Evolutionary conservation across 179 eudicot genomes (phyloP), one percentile per base, ranked within the genome.

Genomic region (Carnegiea gigantea): DNA sequence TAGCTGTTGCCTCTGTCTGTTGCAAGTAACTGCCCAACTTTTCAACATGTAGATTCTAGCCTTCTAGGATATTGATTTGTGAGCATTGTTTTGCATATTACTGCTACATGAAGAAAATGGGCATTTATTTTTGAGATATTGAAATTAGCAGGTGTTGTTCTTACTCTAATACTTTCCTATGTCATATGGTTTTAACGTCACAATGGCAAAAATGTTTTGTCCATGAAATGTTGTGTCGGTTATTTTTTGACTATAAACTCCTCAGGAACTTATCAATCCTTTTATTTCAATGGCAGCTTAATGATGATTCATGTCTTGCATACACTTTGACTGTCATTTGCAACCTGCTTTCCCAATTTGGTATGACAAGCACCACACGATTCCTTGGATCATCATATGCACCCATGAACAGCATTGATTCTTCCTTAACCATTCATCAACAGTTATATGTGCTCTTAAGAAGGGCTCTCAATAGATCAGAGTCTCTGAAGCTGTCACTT

Each of bases 251-350:
- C 62, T 74, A 38, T 48, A 24, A 18, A 70, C 40, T 70, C 26
- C n/a, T 60, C 64, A 24, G 75, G 64, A 28, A 67, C 75, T 82
- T 40, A 38, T 73, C 48, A 26, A 71, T 18, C 46, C 18, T 70
- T 74, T 65, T 54, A 75, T 78, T 82, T 79, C 71, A 87, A 77
- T 70, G 91, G 91, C 97, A 96, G 99, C 92, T 88, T 71, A 87
- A 84, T 78, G 90, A 96, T 87, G 98, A 96, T 81, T 87, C 92
- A 30, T 94, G 98, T 87, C 98, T 96, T 86, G 97, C 98, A 17
- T 90, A 94, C 87, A 92, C 98, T 44, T 89, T 96, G 82, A 83
- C 97, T 62, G 97, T 95, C 74, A 95, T 96, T 71, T 94, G 97
- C 82, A 93, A 89, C 86, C 86, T 96, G 81, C 84, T 96, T 82